These are phyloP conservation scores for Clonostachys rosea DNA, from an alignment of 2,329 filamentous ascomycete species.

Conservation along the genomic window DNA sequence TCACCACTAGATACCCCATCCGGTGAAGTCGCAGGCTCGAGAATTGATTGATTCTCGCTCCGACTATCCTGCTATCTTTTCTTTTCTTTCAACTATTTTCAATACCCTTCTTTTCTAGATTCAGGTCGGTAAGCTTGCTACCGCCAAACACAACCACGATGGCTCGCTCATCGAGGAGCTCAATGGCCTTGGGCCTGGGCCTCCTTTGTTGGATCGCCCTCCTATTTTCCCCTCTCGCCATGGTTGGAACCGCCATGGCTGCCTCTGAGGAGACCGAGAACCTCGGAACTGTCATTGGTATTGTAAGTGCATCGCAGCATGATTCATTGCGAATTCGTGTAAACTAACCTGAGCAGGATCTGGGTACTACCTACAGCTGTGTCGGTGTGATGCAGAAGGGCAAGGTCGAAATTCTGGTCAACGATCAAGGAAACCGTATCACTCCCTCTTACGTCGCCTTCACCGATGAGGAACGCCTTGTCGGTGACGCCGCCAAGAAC, in stretches of 20 bases:
- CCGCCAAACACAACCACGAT: slow-evolving; percentile 24
- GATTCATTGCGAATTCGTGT: neutral
- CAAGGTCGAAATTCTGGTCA: slow-evolving; percentile 92
- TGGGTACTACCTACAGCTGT: slow-evolving; percentile 86
- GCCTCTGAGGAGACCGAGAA: slow-evolving; percentile 69
- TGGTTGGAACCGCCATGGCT: slow-evolving; percentile 74
- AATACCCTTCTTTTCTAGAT: slow-evolving; percentile 8
- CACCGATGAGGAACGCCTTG: slow-evolving; percentile 93
- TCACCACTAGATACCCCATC: slow-evolving; percentile 18
- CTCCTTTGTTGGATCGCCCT: slow-evolving; percentile 88
- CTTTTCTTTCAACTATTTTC: slow-evolving; percentile 8
- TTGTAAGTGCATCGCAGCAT: slow-evolving; percentile 46
- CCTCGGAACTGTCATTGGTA: slow-evolving; percentile 89
- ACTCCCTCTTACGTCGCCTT: slow-evolving; percentile 94
- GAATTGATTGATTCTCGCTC: slow-evolving; percentile 18
- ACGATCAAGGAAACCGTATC: slow-evolving; percentile 96
- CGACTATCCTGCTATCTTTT: slow-evolving; percentile 8
- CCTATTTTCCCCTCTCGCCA: slow-evolving; percentile 80
- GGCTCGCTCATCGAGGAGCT: slow-evolving; percentile 60
- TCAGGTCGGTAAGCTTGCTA: slow-evolving; percentile 7
- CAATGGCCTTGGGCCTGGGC: slow-evolving; percentile 78
- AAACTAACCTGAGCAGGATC: slow-evolving; percentile 42
- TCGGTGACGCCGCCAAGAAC: slow-evolving; percentile 97
- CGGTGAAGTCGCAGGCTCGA: slow-evolving; percentile 20
- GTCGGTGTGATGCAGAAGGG: slow-evolving; percentile 95